Conservation (phyloP, 495 filamentous ascomycete genomes). For the Penicillium maclennaniae region DNA sequence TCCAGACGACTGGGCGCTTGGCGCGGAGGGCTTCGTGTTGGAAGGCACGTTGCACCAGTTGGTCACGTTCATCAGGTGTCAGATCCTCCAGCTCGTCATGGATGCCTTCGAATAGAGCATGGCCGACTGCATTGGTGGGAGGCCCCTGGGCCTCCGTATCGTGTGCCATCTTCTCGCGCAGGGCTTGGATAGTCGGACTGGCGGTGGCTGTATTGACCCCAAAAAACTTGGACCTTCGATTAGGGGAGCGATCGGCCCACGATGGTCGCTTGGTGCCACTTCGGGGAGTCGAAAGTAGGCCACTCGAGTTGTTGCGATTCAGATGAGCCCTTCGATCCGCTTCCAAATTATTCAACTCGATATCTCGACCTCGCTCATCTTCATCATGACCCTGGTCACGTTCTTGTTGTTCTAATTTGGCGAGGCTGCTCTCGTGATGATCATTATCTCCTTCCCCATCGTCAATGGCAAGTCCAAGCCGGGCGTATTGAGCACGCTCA, state of each 20-base stretch:
- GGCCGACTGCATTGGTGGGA: constrained; percentile 53
- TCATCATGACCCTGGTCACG: constrained; percentile 34
- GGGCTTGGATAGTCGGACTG: constrained; percentile 28
- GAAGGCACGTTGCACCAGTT: constrained; percentile 83
- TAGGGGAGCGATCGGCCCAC: constrained; percentile 42
- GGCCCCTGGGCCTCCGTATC: constrained; percentile 66
- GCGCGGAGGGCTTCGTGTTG: constrained; percentile 85
- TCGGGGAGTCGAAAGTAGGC: constrained; percentile 17
- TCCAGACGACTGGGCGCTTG: constrained; percentile 86
- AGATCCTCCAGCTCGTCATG: constrained; percentile 93
- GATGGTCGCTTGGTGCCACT: constrained; percentile 27
- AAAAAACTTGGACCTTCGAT: constrained; percentile 42
- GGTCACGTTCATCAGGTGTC: constrained; percentile 84
- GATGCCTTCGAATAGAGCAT: constrained; percentile 78
- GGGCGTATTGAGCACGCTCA: constrained; percentile 66
- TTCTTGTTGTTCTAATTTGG: constrained; percentile 35
- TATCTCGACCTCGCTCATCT: constrained; percentile 46
- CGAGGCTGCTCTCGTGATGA: constrained; percentile 44
- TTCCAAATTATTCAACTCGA: constrained; percentile 59
- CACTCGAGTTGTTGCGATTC: constrained; percentile 8
- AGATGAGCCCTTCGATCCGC: constrained; percentile 20
- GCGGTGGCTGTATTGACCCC: constrained; percentile 28
- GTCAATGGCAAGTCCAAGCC: constrained; percentile 46
- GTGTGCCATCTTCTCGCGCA: constrained; percentile 37
- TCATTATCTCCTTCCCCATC: constrained; percentile 28